These are phyloP conservation scores for Aspergillus alliaceus DNA, from an alignment of 2,329 filamentous ascomycete species.

Conservation along the genomic window DNA sequence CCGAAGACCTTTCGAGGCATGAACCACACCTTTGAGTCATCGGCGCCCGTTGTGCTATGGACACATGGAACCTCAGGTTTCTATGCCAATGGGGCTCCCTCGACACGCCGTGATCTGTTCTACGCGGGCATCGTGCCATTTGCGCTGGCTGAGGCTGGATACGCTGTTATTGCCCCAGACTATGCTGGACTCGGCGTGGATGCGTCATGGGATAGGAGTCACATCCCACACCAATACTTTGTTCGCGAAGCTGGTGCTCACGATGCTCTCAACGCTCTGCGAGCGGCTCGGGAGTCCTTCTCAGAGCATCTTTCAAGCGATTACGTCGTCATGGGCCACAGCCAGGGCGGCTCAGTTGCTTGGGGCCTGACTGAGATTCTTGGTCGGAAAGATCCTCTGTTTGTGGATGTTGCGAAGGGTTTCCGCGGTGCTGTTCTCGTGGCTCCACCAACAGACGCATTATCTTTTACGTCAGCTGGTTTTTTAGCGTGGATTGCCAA, in stretches of 20 bases:
- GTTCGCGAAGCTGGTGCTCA: conserved; percentile 40
- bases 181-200: conserved; percentile 48
- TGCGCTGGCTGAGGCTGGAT: conserved; percentile 43
- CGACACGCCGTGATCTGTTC: conserved; percentile 42
- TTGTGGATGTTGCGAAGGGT: conserved; percentile 5
- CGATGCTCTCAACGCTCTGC: conserved; percentile 46
- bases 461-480: neutral
- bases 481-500: conserved; percentile 18
- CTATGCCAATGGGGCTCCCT: conserved; percentile 42
- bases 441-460: conserved; percentile 5
- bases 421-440: conserved; percentile 9
- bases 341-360: conserved; percentile 47
- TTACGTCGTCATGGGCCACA: conserved; percentile 50
- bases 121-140: conserved; percentile 44
- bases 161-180: conserved; percentile 48
- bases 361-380: conserved; percentile 35
- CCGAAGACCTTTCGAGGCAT: conserved; percentile 14
- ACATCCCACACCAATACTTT: conserved; percentile 45
- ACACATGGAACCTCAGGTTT: conserved; percentile 49
- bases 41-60: conserved; percentile 41
- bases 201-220: conserved; percentile 30
- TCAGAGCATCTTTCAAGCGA: conserved; percentile 30
- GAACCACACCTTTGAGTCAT: conserved; percentile 5
- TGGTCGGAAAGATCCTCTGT: conserved; percentile 5
- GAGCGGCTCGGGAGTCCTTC: conserved; percentile 46